Percentiles rank a stretch among this genome's conserved stretches.
Conservation (phyloP, 2,329 filamentous ascomycete genomes). For the Fusarium albidum region DNA sequence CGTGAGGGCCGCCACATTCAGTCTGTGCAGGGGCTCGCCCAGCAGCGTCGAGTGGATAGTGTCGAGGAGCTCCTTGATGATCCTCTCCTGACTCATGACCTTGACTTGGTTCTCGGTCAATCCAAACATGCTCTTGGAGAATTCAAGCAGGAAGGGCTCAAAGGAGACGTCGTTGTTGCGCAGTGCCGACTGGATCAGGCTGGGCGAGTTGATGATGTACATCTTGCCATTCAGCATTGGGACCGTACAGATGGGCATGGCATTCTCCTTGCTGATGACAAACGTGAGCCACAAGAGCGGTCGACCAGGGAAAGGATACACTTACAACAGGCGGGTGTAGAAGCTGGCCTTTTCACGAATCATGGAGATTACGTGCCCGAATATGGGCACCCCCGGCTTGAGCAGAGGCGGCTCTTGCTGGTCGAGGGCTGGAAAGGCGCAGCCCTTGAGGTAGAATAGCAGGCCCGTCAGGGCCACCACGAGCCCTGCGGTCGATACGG, state of each 20-base stretch:
- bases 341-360: slow-evolving; percentile 18
- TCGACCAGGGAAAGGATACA: fast-evolving
- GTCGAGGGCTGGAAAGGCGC: slow-evolving; percentile 10
- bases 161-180: slow-evolving; percentile 52
- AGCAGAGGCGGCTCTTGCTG: slow-evolving; percentile 20
- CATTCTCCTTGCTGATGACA: slow-evolving; percentile 24
- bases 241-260: slow-evolving; percentile 51
- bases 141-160: slow-evolving; percentile 48
- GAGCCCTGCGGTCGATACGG: not conserved
- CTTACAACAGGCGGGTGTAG: slow-evolving; percentile 23
- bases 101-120: slow-evolving; percentile 3
- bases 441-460: not conserved
- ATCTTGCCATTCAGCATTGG: slow-evolving; percentile 52
- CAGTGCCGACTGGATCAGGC: slow-evolving; percentile 48
- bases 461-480: not conserved
- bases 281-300: not conserved
- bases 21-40: slow-evolving; percentile 19
- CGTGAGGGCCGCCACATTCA: slow-evolving; percentile 6
- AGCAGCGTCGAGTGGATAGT: slow-evolving; percentile 16
- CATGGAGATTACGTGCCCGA: slow-evolving; percentile 30
- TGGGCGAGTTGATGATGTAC: slow-evolving; percentile 53
- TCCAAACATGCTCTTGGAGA: slow-evolving; percentile 28
- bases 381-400: slow-evolving; percentile 18
- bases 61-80: slow-evolving; percentile 5
- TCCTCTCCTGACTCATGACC: not conserved